Conservation (phyloP, 805 yeast genomes). For the Cyberlindnera petersonii region DNA sequence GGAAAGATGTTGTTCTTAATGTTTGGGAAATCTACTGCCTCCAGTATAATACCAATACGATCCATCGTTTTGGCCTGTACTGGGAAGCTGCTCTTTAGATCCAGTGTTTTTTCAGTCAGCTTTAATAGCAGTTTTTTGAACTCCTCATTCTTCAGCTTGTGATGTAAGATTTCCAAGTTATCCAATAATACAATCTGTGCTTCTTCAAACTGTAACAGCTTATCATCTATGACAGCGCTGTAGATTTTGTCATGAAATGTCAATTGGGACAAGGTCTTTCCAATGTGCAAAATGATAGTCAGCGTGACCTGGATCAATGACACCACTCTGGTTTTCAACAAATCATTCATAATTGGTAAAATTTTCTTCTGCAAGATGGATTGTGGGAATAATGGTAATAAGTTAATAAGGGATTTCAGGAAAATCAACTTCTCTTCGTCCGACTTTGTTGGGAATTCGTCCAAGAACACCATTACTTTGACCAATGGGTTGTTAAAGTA, state of each 20-base stretch:
- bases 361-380: slow-evolving; percentile 48
- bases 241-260: slow-evolving; percentile 59
- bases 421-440: slow-evolving; percentile 64
- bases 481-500: slow-evolving; percentile 82
- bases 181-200: slow-evolving; percentile 44
- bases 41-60: slow-evolving; percentile 39
- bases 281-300: slow-evolving; percentile 57
- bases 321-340: slow-evolving; percentile 40
- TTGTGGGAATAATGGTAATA: slow-evolving; percentile 55
- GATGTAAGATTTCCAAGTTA: slow-evolving; percentile 43
- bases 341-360: slow-evolving; percentile 60
- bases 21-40: slow-evolving; percentile 58
- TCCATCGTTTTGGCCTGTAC: slow-evolving; percentile 53
- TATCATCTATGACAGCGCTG: slow-evolving; percentile 26
- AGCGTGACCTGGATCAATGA: slow-evolving; percentile 44
- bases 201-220: slow-evolving; percentile 36
- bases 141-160: slow-evolving; percentile 42
- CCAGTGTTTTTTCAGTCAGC: slow-evolving; percentile 34
- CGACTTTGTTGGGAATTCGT: slow-evolving; percentile 74
- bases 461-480: slow-evolving; percentile 74
- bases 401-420: slow-evolving; percentile 55
- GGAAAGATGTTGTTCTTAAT: slow-evolving; percentile 78
- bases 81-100: slow-evolving; percentile 30
- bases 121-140: slow-evolving; percentile 46
- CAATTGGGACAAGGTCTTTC: slow-evolving; percentile 64